Percentiles rank a stretch among this genome's conserved stretches.
These are phyloP conservation scores for Hypomyces rosellus DNA, from an alignment of 2,329 filamentous ascomycete species.

Conservation along the genomic window DNA sequence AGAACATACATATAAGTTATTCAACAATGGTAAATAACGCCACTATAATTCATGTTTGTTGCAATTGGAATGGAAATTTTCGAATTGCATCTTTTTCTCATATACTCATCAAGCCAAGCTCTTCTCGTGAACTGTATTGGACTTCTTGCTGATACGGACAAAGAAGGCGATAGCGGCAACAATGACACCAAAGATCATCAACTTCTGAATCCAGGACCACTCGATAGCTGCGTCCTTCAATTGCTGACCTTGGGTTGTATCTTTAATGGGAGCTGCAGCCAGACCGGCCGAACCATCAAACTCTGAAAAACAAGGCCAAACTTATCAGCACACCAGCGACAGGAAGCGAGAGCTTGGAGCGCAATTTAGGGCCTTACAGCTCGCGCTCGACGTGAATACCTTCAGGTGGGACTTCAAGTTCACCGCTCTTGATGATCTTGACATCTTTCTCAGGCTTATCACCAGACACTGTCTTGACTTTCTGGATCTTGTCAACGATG, in stretches of 20 bases:
- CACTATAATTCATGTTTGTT: neutral
- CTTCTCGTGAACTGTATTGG: constrained; percentile 35
- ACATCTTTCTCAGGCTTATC: constrained; percentile 65
- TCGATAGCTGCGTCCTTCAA: constrained; percentile 4
- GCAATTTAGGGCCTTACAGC: constrained; percentile 51
- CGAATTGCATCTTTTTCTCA: neutral
- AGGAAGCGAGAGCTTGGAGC: constrained; percentile 15
- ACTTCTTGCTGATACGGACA: constrained; percentile 34
- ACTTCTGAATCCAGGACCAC: constrained; percentile 41
- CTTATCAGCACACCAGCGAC: constrained; percentile 30
- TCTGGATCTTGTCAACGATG: constrained; percentile 72
- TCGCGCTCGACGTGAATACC: constrained; percentile 91
- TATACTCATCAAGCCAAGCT: constrained; percentile 29
- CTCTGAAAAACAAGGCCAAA: constrained; percentile 16
- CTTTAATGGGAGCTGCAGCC: constrained; percentile 12
- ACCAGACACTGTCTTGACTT: constrained; percentile 54
- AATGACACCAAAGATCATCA: constrained; percentile 44
- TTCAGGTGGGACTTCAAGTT: constrained; percentile 78
- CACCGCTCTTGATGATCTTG: constrained; percentile 78
- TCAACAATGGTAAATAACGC: neutral
- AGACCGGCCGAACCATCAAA: neutral
- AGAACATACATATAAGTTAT: neutral
- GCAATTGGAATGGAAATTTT: neutral
- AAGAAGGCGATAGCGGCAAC: constrained; percentile 39
- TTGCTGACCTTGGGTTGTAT: constrained; percentile 2